phyloP scores from a whole-genome alignment of 768 basidiomycete genomes.

The Xerocomus potaroensis region DNA sequence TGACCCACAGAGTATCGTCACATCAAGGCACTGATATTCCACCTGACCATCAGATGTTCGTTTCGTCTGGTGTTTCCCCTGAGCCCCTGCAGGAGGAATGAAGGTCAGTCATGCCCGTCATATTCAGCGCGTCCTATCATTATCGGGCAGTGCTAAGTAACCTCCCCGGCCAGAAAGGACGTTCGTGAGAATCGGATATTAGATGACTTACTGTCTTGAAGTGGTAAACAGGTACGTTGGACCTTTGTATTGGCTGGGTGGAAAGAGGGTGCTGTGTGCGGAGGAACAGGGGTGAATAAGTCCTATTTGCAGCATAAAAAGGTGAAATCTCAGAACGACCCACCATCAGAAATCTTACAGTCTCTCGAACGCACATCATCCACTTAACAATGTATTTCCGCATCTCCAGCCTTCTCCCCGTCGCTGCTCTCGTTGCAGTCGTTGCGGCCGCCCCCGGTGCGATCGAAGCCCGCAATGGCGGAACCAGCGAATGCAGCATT shows the following conservation, averaged over 20 bases:
- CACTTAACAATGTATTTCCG: not conserved
- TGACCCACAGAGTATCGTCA: too few relatives aligned
- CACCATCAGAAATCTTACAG: not conserved
- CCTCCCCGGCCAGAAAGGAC: too few relatives aligned
- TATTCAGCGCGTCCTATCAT: not conserved
- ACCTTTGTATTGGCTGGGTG: not conserved
- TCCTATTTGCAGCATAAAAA: not conserved
- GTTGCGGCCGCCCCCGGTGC: slow-evolving; percentile 1
- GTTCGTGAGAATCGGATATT: not conserved
- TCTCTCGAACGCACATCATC: not conserved
- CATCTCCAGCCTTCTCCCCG: not conserved
- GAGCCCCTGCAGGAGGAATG: not conserved
- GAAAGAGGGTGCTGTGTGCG: too few relatives aligned
- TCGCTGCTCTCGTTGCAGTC: slow-evolving; percentile 14
- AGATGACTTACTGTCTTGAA: not conserved
- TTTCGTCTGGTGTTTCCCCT: not conserved
- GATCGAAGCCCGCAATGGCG: not conserved
- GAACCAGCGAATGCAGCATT: slow-evolving; percentile 7
- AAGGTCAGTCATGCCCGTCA: not conserved
- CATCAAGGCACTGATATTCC: not conserved
- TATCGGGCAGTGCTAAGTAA: not conserved
- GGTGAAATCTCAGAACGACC: not conserved
- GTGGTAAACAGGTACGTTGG: not conserved
- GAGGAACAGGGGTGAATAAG: not conserved
- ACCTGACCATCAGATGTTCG: not conserved